A percentile compares a stretch with the other conserved stretches of the same genome.
phyloP scores from a whole-genome alignment of 2,329 filamentous ascomycete species.

The Hypoxylon sp. region DNA sequence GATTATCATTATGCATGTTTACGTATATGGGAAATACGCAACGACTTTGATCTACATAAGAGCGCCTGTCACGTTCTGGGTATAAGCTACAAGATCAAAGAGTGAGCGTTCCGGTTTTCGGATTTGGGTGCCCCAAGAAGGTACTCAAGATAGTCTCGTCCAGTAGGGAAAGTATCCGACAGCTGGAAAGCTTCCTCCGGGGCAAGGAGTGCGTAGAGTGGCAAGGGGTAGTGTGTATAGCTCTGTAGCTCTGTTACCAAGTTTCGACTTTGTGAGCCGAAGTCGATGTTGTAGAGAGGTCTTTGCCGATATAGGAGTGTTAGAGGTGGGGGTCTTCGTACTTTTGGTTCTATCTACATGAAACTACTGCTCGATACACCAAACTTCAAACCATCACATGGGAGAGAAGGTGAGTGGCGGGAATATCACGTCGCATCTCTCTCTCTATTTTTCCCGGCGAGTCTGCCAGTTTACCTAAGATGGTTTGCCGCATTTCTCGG shows the following conservation, averaged over 20 bases:
- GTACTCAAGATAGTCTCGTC: not conserved
- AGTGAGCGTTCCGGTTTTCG: not conserved
- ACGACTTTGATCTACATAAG: not conserved
- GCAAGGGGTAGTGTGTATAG: not conserved
- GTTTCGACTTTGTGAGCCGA: too few relatives aligned
- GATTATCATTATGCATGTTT: not conserved
- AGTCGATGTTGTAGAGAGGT: not conserved
- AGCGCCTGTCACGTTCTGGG: not conserved
- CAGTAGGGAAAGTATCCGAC: not conserved
- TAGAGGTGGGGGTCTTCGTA: not conserved
- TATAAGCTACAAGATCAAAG: not conserved
- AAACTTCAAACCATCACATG: not conserved
- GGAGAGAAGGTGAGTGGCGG: not conserved
- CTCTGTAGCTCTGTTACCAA: not conserved
- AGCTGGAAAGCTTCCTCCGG: not conserved
- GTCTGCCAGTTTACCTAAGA: conserved; percentile 6
- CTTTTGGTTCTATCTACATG: not conserved
- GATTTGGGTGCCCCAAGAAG: not conserved
- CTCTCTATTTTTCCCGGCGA: too few relatives aligned
- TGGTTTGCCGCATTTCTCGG: conserved; percentile 23
- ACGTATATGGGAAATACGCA: too few relatives aligned
- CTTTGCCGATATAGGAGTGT: not conserved
- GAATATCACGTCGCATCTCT: not conserved
- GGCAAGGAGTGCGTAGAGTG: not conserved
- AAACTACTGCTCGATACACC: not conserved